Base-by-base conservation (phyloP, 148 eudicot species). In the Heliosperma pusillum region DNA sequence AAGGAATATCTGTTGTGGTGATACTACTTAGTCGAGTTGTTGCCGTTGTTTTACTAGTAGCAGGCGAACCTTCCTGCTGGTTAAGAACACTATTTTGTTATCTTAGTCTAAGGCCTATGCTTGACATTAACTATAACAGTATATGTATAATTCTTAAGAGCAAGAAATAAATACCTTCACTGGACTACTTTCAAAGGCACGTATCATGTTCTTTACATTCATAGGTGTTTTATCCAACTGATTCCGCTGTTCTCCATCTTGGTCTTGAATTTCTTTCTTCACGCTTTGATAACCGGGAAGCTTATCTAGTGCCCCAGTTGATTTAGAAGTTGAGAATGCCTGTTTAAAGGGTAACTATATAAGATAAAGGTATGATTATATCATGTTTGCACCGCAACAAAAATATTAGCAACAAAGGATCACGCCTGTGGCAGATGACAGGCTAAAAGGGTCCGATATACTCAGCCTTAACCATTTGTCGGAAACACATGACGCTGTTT, bases 191-290 rank as follows among this genome's bases (percentile, higher is more conserved):
- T 91, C 95, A 78, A 91, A 88, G 75, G 90, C 95, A 81, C 78
- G 86, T 55, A 86, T 83, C 89, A 87, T 84, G 77, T 89, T 87
- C 85, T 84, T 88, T 81, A 93, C 90, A 77, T 71, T 84, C 86
- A 81, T 88, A 50, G 96, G 85, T 64, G 83, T 76, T 84, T 69
- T 93, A 61, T 81, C 79, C 72, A 76, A 66, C 36, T 84, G 79
- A 69, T 53, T 76, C 79, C 70, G 89, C 78, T 80, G 72, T 80
- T 80, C 82, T 12, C 53, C 63, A 50, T 81, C 75, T 69, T 60
- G 68, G 24, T 63, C 73, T 17, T 55, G 73, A 79, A 58, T 52
- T 70, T 61, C 69, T 71, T 78, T 79, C 78, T 79, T 72, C 67
- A 36, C 40, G 19, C 25, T 62, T 66, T 68, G 73, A 58, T 79